Evolutionary conservation across 345 rosid genomes (phyloP), one percentile per base, ranked within the genome.

Genomic region (Rhizophora mangle): DNA sequence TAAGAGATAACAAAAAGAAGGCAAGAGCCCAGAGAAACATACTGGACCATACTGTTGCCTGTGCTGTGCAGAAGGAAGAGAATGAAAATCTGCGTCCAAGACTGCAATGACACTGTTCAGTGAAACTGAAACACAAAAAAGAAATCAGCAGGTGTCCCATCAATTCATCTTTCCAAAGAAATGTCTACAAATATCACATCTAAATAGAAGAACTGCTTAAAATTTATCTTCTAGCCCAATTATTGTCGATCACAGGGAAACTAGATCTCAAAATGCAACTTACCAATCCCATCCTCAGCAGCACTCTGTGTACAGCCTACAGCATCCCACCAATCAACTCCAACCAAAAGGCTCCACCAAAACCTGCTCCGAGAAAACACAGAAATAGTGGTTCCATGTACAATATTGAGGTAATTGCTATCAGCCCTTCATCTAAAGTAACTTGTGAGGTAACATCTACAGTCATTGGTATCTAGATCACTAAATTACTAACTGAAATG

Each of bases 241-340:
- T 31, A 10, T 10, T 61, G 10, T n/a, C 5, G 27, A 39, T 32
- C 29, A 67, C 36, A 36, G 53, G 6, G 7, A 34, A 0, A 58
- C n/a, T 53, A 43, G 66, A 29, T 15, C 26, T 8, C 26, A 60
- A 65, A 16, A 65, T 54, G 16, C 29, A 3, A 55, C 82, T 83
- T 75, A 92, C 99, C 99, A 69, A 95, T 90, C 68, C 90, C 87
- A 76, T 91, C 97, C 78, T 95, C 99, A 18, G 98, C 99, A 73
- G 99, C 98, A 89, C 99, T 95, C 77, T 95, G 98, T 16, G 99
- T 92, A 81, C 97, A 95, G 68, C 99, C 99, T 86, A 95, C 88
- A 69, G 97, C 99, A 75, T 95, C 99, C 99, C 99, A 95, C 99
- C 99, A 95, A 83, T 92, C 99, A 80, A 95, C 99, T 63, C 97